Conservation (phyloP, 116 monocot genomes). For the Papilionanthe hybrid region DNA sequence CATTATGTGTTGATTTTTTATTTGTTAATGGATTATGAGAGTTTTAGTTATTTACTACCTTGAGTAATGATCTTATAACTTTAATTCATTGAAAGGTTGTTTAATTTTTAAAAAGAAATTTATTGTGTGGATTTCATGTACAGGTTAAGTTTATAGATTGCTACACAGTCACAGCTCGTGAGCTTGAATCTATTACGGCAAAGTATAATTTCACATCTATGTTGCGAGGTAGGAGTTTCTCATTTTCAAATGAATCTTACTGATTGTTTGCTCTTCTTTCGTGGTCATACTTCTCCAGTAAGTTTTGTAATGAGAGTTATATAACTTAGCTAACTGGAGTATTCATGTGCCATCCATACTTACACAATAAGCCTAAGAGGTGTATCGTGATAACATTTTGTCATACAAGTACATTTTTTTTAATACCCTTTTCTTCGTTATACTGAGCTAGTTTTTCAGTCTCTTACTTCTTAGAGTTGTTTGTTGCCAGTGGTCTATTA, state of each 20-base stretch:
- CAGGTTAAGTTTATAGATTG: conserved; percentile 93
- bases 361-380: neutral
- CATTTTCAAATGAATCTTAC: neutral
- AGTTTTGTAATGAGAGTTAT: neutral
- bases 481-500: neutral
- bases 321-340: neutral
- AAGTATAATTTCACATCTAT: conserved; percentile 77
- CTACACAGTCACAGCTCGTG: conserved; percentile 59
- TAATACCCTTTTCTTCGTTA: neutral
- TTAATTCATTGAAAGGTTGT: too few species aligned
- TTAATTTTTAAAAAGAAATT: too few species aligned
- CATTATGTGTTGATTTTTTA: too few species aligned
- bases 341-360: neutral
- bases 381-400: neutral
- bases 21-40: too few species aligned
- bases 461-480: neutral
- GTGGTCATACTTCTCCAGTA: neutral
- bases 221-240: conserved; percentile 61
- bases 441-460: neutral
- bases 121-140: conserved; percentile 4
- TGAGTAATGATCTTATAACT: too few species aligned
- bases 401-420: neutral
- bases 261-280: neutral
- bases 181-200: conserved; percentile 78
- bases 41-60: too few species aligned